Evolutionary conservation across 805 yeast species (phyloP).

Genomic region (Kodamaea neixiangensis): DNA sequence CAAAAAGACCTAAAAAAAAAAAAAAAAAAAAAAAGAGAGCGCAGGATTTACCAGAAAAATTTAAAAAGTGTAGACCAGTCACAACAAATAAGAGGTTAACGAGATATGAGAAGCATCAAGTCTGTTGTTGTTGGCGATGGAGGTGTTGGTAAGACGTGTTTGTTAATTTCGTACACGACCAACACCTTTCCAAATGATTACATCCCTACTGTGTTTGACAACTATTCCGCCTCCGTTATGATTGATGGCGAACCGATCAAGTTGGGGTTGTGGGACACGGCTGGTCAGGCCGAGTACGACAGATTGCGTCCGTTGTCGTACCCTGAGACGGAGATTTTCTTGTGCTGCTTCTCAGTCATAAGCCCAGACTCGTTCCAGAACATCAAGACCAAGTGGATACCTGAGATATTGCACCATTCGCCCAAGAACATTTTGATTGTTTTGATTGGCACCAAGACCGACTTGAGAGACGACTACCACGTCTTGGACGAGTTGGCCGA

Average conservation of each 20-base stretch:
- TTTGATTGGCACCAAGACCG: slow-evolving; percentile 86
- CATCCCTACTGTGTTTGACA: slow-evolving; percentile 92
- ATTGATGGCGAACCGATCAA: slow-evolving; percentile 80
- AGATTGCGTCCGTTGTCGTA: slow-evolving; percentile 85
- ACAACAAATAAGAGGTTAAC: slow-evolving; percentile 1
- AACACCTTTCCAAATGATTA: slow-evolving; percentile 92
- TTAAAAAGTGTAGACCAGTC: slow-evolving; percentile 3
- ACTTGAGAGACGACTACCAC: slow-evolving; percentile 79
- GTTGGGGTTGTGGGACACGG: slow-evolving; percentile 93
- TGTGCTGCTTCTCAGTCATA: slow-evolving; percentile 82
- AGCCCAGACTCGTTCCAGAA: slow-evolving; percentile 80
- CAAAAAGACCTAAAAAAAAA: slow-evolving; percentile 1
- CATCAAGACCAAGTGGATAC: slow-evolving; percentile 73
- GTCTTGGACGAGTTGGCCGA: slow-evolving; percentile 68
- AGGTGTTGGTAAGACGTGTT: slow-evolving; percentile 93
- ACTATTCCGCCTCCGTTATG: slow-evolving; percentile 84
- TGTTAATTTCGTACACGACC: slow-evolving; percentile 85
- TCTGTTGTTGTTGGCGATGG: slow-evolving; percentile 96
- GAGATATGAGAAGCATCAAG: slow-evolving; percentile 75
- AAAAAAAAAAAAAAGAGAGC: neutral
- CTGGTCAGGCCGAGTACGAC: slow-evolving; percentile 93
- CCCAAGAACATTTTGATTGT: slow-evolving; percentile 67
- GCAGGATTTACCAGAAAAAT: slow-evolving; percentile 2
- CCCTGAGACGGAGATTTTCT: slow-evolving; percentile 88
- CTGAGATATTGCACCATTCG: slow-evolving; percentile 84